A percentile compares a stretch with the other conserved stretches of the same genome.
These are phyloP conservation scores for Aspergillus ruber DNA, from an alignment of 2,329 filamentous ascomycete genomes.

Conservation along the genomic window DNA sequence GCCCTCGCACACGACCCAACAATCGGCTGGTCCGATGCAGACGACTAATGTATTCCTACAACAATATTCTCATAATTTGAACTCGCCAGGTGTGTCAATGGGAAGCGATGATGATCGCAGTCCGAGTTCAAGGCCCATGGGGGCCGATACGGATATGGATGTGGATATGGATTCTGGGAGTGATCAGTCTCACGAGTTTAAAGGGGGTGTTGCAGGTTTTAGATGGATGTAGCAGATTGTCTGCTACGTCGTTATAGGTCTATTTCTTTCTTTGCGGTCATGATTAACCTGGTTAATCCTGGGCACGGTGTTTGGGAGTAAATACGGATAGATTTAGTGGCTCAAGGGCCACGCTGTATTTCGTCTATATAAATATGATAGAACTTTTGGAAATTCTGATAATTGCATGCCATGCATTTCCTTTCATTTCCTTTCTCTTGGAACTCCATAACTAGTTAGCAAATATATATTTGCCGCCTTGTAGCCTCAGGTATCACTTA, in stretches of 20 bases:
- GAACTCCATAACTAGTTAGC: neutral
- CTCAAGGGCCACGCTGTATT: neutral
- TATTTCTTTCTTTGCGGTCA: neutral
- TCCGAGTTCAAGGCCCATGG: constrained; percentile 11
- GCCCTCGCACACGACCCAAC: constrained; percentile 4
- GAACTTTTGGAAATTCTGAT: no score
- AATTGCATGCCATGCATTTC: no score
- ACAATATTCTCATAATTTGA: constrained; percentile 11
- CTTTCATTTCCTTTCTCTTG: no score
- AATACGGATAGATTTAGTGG: no score
- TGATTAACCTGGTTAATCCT: no score
- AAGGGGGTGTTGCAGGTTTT: constrained; percentile 22
- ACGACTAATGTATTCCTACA: constrained; percentile 13
- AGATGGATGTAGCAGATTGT: constrained; percentile 24
- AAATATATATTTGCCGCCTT: neutral
- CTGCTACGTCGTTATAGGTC: neutral
- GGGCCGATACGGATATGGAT: constrained; percentile 25
- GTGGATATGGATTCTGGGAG: constrained; percentile 26
- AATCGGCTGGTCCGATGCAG: constrained; percentile 14
- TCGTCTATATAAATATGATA: neutral
- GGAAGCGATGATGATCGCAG: constrained; percentile 17
- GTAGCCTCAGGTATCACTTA: neutral
- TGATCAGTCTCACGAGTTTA: constrained; percentile 14
- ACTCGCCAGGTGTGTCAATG: constrained; percentile 11
- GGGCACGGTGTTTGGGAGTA: no score